A percentile compares a stretch with the other conserved stretches of the same genome.
These are phyloP conservation scores for Ophiostoma himal-ulmi DNA, from an alignment of 2,329 filamentous ascomycete genomes.

Conservation along the genomic window DNA sequence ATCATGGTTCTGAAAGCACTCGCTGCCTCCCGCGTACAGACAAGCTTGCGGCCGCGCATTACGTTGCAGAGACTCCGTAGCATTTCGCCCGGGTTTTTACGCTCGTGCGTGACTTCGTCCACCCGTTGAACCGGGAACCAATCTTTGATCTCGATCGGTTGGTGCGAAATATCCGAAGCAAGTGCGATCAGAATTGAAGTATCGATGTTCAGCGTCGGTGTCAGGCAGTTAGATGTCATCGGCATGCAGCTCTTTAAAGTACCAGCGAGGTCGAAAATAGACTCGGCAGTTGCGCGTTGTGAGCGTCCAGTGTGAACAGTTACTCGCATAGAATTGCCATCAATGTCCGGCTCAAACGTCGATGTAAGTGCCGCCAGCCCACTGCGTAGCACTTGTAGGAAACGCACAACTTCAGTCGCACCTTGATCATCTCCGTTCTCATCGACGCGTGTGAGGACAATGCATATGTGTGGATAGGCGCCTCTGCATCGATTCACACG, in stretches of 20 bases:
- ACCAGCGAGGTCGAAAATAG: constrained; percentile 25
- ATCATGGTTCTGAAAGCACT: constrained; percentile 63
- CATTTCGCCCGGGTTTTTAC: constrained; percentile 51
- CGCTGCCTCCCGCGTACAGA: constrained; percentile 62
- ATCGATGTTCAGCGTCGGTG: constrained; percentile 51
- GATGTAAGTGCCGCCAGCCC: background rate
- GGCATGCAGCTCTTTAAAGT: constrained; percentile 28
- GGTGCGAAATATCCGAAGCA: constrained; percentile 66
- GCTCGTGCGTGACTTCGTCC: constrained; percentile 60
- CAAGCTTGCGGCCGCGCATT: constrained; percentile 49
- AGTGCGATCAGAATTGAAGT: constrained; percentile 67
- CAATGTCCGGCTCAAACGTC: constrained; percentile 19
- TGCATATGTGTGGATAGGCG: constrained; percentile 28
- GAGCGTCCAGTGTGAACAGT: constrained; percentile 30
- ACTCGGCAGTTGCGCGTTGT: constrained; percentile 24
- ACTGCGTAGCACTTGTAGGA: constrained; percentile 28
- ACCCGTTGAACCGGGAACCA: constrained; percentile 53
- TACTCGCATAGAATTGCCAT: constrained; percentile 27
- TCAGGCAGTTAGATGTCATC: constrained; percentile 28
- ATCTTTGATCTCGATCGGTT: constrained; percentile 33
- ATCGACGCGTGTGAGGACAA: constrained; percentile 31
- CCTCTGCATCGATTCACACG: constrained; percentile 29
- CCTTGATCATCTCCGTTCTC: constrained; percentile 25
- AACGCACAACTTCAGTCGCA: constrained; percentile 29
- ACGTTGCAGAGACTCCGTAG: constrained; percentile 56